These are phyloP conservation scores for Rhododendron vialii DNA, from an alignment of 148 eudicot species.

Conservation along the genomic window DNA sequence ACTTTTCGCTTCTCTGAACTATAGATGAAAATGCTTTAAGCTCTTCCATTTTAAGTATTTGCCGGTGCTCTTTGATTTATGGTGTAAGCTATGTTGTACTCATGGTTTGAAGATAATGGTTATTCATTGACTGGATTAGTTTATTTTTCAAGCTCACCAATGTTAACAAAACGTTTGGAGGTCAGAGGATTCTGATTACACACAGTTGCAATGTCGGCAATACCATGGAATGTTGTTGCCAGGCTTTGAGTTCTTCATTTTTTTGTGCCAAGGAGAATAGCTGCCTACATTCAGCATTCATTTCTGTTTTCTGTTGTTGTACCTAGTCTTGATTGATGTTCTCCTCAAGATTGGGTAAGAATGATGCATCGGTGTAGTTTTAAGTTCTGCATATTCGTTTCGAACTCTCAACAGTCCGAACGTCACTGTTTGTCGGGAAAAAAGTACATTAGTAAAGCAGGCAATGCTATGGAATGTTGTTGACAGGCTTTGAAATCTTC, in stretches of 20 bases:
- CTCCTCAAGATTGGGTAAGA: neutral
- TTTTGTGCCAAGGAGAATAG: neutral
- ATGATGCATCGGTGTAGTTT: neutral
- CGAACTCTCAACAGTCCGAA: neutral
- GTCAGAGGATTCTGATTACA: neutral
- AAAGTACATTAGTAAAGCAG: no score
- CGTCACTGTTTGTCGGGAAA: no score
- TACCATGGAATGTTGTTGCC: neutral
- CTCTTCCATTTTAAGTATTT: neutral
- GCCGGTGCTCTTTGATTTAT: neutral
- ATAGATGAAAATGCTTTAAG: neutral
- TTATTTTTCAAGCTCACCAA: neutral
- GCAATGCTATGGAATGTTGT: neutral
- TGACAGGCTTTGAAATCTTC: neutral
- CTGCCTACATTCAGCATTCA: neutral
- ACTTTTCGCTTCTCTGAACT: neutral
- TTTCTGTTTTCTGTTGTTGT: no score
- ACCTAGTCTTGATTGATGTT: neutral
- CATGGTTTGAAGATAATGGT: neutral
- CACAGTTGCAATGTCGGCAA: no score
- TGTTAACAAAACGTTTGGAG: neutral
- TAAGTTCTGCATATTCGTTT: neutral
- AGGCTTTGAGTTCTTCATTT: neutral
- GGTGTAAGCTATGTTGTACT: neutral
- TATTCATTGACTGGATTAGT: neutral